phyloP scores from a whole-genome alignment of 106 monocot species.

The Alisma plantagoaquatica region DNA sequence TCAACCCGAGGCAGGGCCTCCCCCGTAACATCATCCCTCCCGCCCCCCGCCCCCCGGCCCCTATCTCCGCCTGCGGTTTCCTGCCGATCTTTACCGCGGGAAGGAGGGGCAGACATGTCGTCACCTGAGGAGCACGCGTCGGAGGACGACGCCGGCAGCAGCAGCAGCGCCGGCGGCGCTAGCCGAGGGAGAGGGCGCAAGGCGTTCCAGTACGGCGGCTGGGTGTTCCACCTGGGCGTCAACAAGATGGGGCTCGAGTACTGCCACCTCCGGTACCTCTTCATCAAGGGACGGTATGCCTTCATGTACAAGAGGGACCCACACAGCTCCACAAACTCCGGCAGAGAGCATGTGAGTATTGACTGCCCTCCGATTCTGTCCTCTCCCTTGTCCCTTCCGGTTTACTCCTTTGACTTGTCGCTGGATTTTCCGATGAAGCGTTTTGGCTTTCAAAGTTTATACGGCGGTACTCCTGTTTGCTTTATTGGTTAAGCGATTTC shows the following conservation, averaged over 20 bases:
- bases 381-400: background rate
- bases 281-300: constrained; percentile 45
- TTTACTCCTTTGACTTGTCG: no score
- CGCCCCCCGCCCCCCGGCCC: no score
- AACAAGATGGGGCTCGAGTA: constrained; percentile 85
- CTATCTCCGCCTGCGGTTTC: no score
- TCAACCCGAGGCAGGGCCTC: no score
- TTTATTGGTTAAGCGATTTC: no score
- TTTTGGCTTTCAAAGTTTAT: no score
- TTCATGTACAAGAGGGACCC: constrained; percentile 94
- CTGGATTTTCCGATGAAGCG: no score
- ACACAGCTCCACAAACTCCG: constrained; percentile 25
- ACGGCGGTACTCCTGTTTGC: no score
- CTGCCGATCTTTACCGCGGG: no score
- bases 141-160: background rate
- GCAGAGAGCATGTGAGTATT: constrained; percentile 48
- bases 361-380: background rate
- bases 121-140: background rate
- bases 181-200: background rate
- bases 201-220: constrained; percentile 49
- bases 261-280: constrained; percentile 83
- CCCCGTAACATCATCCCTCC: no score
- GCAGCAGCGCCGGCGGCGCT: no score
- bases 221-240: constrained; percentile 90
- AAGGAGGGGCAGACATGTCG: no score